Conservation (phyloP, 306 rosid genomes). For the Myrica gale region DNA sequence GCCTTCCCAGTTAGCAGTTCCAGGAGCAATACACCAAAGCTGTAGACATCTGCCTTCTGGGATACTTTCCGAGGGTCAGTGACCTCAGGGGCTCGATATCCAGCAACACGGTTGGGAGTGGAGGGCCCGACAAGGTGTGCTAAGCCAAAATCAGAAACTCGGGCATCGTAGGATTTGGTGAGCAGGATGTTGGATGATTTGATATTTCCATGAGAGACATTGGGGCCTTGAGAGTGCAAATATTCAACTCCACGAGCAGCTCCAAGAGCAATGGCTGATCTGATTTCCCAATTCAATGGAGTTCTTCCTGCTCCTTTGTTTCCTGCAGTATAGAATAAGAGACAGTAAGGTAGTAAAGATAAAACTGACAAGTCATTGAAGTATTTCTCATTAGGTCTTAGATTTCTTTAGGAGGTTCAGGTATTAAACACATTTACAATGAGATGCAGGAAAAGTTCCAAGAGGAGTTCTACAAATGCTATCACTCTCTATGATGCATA, state of each 20-base stretch:
- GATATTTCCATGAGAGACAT: slow-evolving; percentile 62
- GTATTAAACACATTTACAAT: slow-evolving; percentile 12
- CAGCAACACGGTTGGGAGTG: slow-evolving; percentile 55
- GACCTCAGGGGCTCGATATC: slow-evolving; percentile 72
- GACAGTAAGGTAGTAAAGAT: slow-evolving; percentile 10
- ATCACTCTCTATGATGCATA: background rate
- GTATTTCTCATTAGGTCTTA: too few species aligned
- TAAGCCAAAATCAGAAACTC: slow-evolving; percentile 64
- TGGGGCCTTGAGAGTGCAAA: slow-evolving; percentile 58
- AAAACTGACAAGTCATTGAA: background rate
- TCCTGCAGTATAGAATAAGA: slow-evolving; percentile 34
- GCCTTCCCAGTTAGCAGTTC: slow-evolving; percentile 73
- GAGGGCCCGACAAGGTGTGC: slow-evolving; percentile 71
- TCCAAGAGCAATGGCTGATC: slow-evolving; percentile 59
- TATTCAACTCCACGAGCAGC: slow-evolving; percentile 59
- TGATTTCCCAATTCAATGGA: slow-evolving; percentile 63
- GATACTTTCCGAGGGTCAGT: slow-evolving; percentile 63
- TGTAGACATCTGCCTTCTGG: slow-evolving; percentile 65
- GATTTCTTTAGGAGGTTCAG: too few species aligned
- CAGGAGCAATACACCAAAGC: slow-evolving; percentile 64
- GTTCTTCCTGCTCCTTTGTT: slow-evolving; percentile 62
- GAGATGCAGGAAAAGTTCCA: background rate
- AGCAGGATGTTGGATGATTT: slow-evolving; percentile 66
- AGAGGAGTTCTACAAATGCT: background rate
- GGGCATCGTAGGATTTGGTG: slow-evolving; percentile 55